phyloP scores from a whole-genome alignment of 1,139 yeast species.

The Yamadazyma epiphylla region DNA sequence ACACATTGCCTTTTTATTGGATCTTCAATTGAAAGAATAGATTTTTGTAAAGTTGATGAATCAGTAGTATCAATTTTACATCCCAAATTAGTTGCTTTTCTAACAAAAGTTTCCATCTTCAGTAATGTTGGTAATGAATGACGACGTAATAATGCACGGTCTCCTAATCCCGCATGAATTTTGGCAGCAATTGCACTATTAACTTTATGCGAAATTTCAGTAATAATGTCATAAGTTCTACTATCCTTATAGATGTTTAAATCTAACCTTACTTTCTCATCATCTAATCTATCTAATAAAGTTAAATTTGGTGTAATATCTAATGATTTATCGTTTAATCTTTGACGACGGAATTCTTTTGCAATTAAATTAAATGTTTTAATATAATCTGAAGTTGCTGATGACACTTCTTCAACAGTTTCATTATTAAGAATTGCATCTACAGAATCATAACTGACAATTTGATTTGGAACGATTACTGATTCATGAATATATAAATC shows the following conservation, averaged over 20 bases:
- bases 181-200: slow-evolving; percentile 85
- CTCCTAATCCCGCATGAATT: slow-evolving; percentile 73
- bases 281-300: slow-evolving; percentile 77
- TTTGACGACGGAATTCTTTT: slow-evolving; percentile 67
- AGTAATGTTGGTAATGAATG: slow-evolving; percentile 82
- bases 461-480: slow-evolving; percentile 57
- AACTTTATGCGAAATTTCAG: slow-evolving; percentile 77
- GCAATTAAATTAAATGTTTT: slow-evolving; percentile 64
- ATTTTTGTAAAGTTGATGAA: slow-evolving; percentile 68
- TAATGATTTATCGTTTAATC: slow-evolving; percentile 51
- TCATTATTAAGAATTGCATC: slow-evolving; percentile 44
- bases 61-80: slow-evolving; percentile 70
- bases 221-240: slow-evolving; percentile 55
- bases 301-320: slow-evolving; percentile 58
- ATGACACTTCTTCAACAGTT: slow-evolving; percentile 32
- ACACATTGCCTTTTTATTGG: slow-evolving; percentile 66
- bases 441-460: slow-evolving; percentile 49
- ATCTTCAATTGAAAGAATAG: slow-evolving; percentile 65
- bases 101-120: slow-evolving; percentile 75
- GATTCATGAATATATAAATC: slow-evolving; percentile 79
- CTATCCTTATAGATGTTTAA: slow-evolving; percentile 71
- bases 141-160: slow-evolving; percentile 78
- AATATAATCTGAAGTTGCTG: slow-evolving; percentile 66
- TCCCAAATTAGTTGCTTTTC: slow-evolving; percentile 64
- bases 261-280: slow-evolving; percentile 69